phyloP scores from a whole-genome alignment of 2,329 filamentous ascomycete genomes.

The Emmonsiellopsis sp. region DNA sequence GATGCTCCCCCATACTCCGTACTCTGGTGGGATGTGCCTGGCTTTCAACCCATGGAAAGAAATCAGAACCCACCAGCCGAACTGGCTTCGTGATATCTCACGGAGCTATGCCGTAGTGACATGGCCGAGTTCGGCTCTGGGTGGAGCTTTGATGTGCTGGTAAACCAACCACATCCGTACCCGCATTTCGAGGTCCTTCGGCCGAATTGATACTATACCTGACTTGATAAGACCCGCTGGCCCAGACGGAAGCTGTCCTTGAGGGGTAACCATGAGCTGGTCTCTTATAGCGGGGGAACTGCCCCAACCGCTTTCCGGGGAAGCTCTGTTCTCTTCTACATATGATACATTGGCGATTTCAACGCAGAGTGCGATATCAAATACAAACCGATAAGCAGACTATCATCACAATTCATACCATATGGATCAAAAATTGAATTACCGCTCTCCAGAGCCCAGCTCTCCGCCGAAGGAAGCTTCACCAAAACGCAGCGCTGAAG shows the following conservation, averaged over 20 bases:
- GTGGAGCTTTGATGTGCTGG: neutral
- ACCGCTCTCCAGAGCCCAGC: conserved; percentile 2
- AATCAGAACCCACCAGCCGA: no score
- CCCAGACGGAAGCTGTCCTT: no score
- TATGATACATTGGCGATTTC: neutral
- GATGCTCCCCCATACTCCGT: neutral
- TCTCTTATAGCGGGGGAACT: no score
- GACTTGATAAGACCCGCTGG: no score
- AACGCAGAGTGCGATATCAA: neutral
- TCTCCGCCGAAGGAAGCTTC: neutral
- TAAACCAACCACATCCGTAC: neutral
- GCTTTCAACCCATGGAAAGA: neutral
- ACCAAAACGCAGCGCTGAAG: conserved; percentile 7
- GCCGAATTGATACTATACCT: neutral
- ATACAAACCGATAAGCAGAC: neutral
- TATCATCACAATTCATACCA: neutral
- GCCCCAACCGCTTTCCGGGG: neutral
- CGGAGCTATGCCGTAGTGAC: neutral
- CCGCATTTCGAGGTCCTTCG: neutral
- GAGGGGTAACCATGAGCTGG: no score
- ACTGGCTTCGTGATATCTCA: neutral
- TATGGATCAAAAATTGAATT: neutral
- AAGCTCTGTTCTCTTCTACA: neutral
- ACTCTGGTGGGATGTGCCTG: neutral
- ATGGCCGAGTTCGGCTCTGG: neutral